Base-by-base conservation (phyloP, 2,329 filamentous ascomycete species). In the Botrytis fragariae region DNA sequence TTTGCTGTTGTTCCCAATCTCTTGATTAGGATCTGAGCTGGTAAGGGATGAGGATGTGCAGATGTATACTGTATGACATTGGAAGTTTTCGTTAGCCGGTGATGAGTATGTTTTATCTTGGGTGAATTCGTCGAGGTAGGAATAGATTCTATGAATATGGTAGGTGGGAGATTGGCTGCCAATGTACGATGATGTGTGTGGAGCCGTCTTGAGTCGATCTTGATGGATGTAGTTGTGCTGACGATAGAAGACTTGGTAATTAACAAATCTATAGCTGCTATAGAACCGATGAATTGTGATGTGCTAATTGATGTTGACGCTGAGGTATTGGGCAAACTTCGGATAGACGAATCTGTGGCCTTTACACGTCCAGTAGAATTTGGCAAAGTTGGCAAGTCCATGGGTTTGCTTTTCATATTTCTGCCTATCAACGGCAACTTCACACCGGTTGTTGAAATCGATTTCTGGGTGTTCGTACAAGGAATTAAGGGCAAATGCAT, bases 121-220 rank as follows among this genome's bases (percentile, higher is more conserved):
- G 64, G 8, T 39, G 7, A 25, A 22, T n/a, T 67, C 35, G 64
- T 68, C 16, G 32, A 68, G 35, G 35, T 7, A 42, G 25, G 18
- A 10, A 42, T 7, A 42, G 65, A 25, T 39, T 54, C 35, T n/a
- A 68, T 68, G 18, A 57, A 57, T 29, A 68, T 68, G 16, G 65
- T 68, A 29, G 65, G 35, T 42, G 48, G 48, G 29, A 48, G 35
- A 7, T 29, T 57, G 16, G 48, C n/a, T 16, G 35, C 25, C n/a
- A 57, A 68, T 32, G 48, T 16, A 42, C 48, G 65, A 57, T 68
- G 35, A 29, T 68, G 65, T 22, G 35, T 57, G 54, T 68, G 48
- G 5, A 18, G n/a, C n/a, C 14, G 29, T 29, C 65, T 68, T 29
- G 35, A 10, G 39, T 68, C 25, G 1, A n/a, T 35, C 12, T 67